A percentile compares a stretch with the other conserved stretches of the same genome.
Evolutionary conservation across 768 basidiomycete species (phyloP).

Genomic region (Xanthoconium purpureum): DNA sequence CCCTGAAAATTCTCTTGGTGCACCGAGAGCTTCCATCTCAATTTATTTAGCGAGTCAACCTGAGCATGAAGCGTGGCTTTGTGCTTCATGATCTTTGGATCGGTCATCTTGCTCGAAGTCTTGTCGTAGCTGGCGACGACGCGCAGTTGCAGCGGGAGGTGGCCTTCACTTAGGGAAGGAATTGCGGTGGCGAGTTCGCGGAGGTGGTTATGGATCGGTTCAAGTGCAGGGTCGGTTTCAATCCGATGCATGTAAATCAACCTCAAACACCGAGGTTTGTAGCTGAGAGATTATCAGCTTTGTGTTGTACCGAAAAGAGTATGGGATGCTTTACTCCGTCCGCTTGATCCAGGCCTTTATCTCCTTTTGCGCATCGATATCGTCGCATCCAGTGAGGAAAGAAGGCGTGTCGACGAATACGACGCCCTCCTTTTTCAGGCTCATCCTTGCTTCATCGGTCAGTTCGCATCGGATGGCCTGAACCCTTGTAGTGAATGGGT

Average conservation of each 20-base stretch:
- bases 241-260: conserved; percentile 19
- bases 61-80: not conserved
- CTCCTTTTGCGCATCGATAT: conserved; percentile 2
- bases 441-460: conserved; percentile 3
- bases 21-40: not conserved
- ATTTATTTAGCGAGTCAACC: not conserved
- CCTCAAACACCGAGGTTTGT: conserved; percentile 1
- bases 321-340: not conserved
- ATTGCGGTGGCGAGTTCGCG: not conserved
- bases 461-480: conserved; percentile 15
- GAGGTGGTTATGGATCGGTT: conserved; percentile 6
- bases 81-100: not conserved
- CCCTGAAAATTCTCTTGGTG: conserved; percentile 8
- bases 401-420: conserved; percentile 25
- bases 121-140: conserved; percentile 14
- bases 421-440: conserved; percentile 1
- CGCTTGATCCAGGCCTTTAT: conserved; percentile 1
- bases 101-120: not conserved
- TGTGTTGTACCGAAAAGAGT: not conserved
- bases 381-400: conserved; percentile 11
- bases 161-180: not conserved
- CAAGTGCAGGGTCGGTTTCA: conserved; percentile 12
- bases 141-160: not conserved
- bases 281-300: not conserved
- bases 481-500: conserved; percentile 6